Evolutionary conservation across 345 rosid genomes (phyloP), one percentile per base, ranked within the genome.

Genomic region (Kandelia obovata): DNA sequence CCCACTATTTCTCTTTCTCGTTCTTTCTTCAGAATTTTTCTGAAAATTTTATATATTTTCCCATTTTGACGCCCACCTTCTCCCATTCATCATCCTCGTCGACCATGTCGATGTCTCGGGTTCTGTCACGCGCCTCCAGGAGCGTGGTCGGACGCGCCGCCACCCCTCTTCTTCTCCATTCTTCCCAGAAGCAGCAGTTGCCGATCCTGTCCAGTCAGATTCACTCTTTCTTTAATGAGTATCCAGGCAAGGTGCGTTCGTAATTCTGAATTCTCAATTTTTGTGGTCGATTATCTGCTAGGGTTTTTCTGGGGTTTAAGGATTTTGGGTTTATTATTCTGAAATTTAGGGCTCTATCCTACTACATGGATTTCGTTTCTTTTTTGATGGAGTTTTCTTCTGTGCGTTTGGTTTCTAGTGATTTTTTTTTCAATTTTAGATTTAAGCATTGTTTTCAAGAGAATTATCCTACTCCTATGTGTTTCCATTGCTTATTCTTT

Each of bases 231-330:
- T 66, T 76, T 32, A 28, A 52, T 58, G 80, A 67, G 58, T 69
- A 74, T 56, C 78, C 84, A 25, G 65, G 27, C 0, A 70, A 80
- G 90, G 89, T 89, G 71, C 19, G 65, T 13, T 20, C 6, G 1
- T 20, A 5, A 10, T 19, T 1, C 2, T 23, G 16, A 56, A 68
- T 26, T n/a, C 5, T 61, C 43, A 56, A 8, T 47, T 68, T 64
- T 43, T 31, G 3, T 17, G 11, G 25, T 60, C 53, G 53, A 55
- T 43, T 53, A 26, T 53, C 6, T 4, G 58, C 7, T 30, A 49
- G 80, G 86, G 82, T 71, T 80, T 83, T 75, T 63, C 61, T 62
- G 71, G 88, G 89, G 88, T 83, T 84, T 85, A 81, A 69, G 82
- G 75, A 11, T 4, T 63, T 62, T 30, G 25, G 16, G 9, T 65